phyloP scores from a whole-genome alignment of 345 rosid species.

The Bruguiera parviflora region DNA sequence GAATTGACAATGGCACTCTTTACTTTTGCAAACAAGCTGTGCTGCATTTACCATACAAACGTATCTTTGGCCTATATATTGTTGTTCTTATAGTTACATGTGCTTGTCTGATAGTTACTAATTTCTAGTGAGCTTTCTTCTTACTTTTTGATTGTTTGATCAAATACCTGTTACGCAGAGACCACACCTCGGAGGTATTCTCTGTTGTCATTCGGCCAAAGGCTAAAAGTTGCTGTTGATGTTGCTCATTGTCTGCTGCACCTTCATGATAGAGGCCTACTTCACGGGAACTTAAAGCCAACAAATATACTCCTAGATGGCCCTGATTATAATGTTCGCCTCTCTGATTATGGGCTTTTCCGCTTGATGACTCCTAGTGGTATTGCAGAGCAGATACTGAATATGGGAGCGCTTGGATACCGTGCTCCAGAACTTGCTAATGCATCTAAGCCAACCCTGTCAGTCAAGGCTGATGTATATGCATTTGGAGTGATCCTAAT shows the following conservation, averaged over 20 bases:
- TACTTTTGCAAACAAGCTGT: too few species aligned
- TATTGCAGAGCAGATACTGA: slow-evolving; percentile 76
- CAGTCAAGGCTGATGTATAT: slow-evolving; percentile 77
- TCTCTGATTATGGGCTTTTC: slow-evolving; percentile 80
- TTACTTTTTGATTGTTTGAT: not conserved
- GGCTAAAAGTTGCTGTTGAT: slow-evolving; percentile 77
- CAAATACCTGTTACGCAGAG: slow-evolving; percentile 46
- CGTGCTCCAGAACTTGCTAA: slow-evolving; percentile 77
- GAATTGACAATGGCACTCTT: too few species aligned
- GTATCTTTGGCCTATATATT: too few species aligned
- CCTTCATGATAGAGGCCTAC: slow-evolving; percentile 77
- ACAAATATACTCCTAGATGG: slow-evolving; percentile 69
- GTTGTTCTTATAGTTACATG: too few species aligned
- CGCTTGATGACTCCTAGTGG: slow-evolving; percentile 85
- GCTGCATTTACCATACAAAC: too few species aligned
- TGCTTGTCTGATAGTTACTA: too few species aligned
- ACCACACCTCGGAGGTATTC: slow-evolving; percentile 89
- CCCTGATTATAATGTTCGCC: slow-evolving; percentile 42
- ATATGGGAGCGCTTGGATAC: slow-evolving; percentile 91
- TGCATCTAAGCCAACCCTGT: slow-evolving; percentile 63
- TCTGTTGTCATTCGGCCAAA: slow-evolving; percentile 63
- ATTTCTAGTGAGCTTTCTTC: not conserved
- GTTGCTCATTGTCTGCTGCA: slow-evolving; percentile 65
- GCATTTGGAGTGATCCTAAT: slow-evolving; percentile 84
- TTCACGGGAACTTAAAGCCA: slow-evolving; percentile 90